A percentile compares a stretch with the other conserved stretches of the same genome.
These are phyloP conservation scores for Lolium rigidum DNA, from an alignment of 176 grass and related monocot species.

Conservation along the genomic window DNA sequence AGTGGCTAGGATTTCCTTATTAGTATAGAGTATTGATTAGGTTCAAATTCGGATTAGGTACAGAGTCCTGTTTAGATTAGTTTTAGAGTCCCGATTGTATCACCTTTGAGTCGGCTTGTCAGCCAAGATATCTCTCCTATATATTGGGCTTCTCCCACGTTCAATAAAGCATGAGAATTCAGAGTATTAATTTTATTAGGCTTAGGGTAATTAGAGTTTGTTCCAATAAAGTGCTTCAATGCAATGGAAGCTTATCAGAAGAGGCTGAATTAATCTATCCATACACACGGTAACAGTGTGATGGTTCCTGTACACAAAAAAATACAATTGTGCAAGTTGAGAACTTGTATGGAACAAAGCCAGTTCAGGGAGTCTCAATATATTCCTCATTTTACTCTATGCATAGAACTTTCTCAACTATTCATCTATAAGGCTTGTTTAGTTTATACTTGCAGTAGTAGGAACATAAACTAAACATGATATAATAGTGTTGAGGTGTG, in stretches of 20 bases:
- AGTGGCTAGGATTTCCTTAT: too few relatives aligned
- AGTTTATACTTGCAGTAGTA: not conserved
- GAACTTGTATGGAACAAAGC: not conserved
- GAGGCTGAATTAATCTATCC: conserved; percentile 5
- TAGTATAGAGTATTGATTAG: too few relatives aligned
- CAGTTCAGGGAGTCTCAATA: conserved; percentile 9
- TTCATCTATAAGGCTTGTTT: not conserved
- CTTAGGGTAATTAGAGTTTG: too few relatives aligned
- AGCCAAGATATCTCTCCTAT: too few relatives aligned
- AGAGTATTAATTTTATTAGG: too few relatives aligned
- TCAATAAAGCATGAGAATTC: too few relatives aligned
- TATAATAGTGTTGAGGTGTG: not conserved
- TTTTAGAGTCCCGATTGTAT: too few relatives aligned
- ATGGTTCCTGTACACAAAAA: conserved; percentile 9
- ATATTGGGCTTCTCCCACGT: too few relatives aligned
- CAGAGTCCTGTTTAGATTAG: too few relatives aligned
- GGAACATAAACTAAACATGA: not conserved
- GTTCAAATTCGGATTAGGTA: too few relatives aligned
- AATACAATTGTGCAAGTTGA: not conserved
- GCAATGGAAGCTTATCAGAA: conserved; percentile 32
- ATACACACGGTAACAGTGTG: not conserved
- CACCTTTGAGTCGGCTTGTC: too few relatives aligned
- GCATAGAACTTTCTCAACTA: not conserved
- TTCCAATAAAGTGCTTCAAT: too few relatives aligned
- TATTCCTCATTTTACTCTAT: not conserved